Conservation (phyloP, 768 basidiomycete species). For the Lactarius vividus region DNA sequence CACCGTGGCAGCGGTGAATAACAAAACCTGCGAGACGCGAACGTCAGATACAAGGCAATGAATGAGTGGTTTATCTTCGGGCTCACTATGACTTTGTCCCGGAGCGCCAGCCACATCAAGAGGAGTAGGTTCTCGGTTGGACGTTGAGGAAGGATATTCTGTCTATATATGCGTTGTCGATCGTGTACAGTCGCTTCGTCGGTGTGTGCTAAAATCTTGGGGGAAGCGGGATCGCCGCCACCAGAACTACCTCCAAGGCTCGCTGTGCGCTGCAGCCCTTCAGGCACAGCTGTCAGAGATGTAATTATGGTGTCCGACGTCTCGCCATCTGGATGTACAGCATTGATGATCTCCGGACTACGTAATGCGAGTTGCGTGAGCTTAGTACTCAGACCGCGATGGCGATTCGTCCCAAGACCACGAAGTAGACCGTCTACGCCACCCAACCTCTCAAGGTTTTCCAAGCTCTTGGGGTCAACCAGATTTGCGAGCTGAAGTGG, state of each 20-base stretch:
- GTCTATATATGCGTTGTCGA: slow-evolving; percentile 50
- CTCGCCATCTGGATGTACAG: too few species aligned
- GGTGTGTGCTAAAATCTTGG: not conserved
- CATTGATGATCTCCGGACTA: not conserved
- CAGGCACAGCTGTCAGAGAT: too few species aligned
- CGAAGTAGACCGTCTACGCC: slow-evolving; percentile 63
- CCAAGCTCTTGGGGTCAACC: slow-evolving; percentile 84
- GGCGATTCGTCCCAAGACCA: slow-evolving; percentile 68
- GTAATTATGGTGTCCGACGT: too few species aligned
- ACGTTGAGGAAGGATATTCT: slow-evolving; percentile 49
- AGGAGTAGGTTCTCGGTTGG: slow-evolving; percentile 47
- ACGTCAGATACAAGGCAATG: slow-evolving; percentile 30
- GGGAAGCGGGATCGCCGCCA: not conserved
- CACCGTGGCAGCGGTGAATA: slow-evolving; percentile 85
- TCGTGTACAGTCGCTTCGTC: slow-evolving; percentile 38
- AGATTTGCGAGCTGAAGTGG: slow-evolving; percentile 72
- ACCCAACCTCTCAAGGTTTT: slow-evolving; percentile 67
- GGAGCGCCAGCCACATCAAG: slow-evolving; percentile 60
- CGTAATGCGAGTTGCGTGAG: not conserved
- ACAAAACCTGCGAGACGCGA: slow-evolving; percentile 66
- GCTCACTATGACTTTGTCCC: slow-evolving; percentile 62
- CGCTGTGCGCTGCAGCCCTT: too few species aligned
- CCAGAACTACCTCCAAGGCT: not conserved
- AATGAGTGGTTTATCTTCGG: not conserved
- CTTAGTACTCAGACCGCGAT: slow-evolving; percentile 41